phyloP scores from a whole-genome alignment of 2,329 filamentous ascomycete species.

The Aquanectria penicillioides region DNA sequence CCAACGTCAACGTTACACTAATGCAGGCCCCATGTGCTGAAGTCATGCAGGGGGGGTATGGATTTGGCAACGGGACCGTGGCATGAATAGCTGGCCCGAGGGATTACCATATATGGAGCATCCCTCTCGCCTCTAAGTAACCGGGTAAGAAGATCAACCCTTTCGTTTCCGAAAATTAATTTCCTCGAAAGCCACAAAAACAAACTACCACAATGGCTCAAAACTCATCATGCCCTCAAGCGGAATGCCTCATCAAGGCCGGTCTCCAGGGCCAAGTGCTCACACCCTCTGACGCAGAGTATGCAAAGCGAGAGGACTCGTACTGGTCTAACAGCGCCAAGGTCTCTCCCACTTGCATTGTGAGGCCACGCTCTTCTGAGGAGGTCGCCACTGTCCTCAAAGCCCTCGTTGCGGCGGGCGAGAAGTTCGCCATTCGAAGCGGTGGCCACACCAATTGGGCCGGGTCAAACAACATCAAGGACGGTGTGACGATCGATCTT shows the following conservation, averaged over 20 bases:
- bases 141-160: too few species aligned
- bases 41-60: too few species aligned
- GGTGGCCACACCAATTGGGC: constrained; percentile 46
- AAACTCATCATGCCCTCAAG: constrained; percentile 5
- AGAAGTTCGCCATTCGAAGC: constrained; percentile 42
- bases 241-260: constrained; percentile 17
- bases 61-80: too few species aligned
- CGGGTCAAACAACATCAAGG: constrained; percentile 38
- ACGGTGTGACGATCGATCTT: constrained; percentile 43
- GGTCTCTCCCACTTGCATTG: background rate
- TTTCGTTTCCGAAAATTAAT: too few species aligned
- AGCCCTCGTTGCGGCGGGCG: background rate
- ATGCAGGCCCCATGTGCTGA: too few species aligned
- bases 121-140: too few species aligned
- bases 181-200: too few species aligned
- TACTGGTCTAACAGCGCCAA: constrained; percentile 15
- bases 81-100: too few species aligned
- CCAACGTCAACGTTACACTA: too few species aligned
- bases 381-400: background rate
- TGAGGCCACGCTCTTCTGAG: background rate
- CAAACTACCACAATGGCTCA: too few species aligned
- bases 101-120: too few species aligned
- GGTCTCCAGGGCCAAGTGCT: constrained; percentile 22
- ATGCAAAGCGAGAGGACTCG: constrained; percentile 26
- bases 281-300: constrained; percentile 19